These are phyloP conservation scores for Mortierella sp. DNA, from an alignment of 371 early-diverging fungal species.

Conservation along the genomic window DNA sequence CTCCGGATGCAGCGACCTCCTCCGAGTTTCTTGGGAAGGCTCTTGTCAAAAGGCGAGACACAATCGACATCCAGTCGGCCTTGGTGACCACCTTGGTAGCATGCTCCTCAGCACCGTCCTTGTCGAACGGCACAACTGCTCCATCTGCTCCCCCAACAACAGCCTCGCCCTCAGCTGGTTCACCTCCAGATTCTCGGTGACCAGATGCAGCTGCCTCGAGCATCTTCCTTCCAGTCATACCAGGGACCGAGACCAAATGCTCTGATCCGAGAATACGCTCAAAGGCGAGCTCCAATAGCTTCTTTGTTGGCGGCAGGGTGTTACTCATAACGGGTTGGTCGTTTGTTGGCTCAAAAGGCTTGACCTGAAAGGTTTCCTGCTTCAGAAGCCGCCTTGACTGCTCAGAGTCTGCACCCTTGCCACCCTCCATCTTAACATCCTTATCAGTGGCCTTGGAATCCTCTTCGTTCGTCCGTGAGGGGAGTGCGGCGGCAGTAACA, in stretches of 20 bases:
- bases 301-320: conserved; percentile 3
- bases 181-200: conserved; percentile 7
- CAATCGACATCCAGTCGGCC: conserved; percentile 56
- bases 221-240: conserved; percentile 44
- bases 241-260: conserved; percentile 44
- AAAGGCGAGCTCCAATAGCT: conserved; percentile 44
- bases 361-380: conserved; percentile 49
- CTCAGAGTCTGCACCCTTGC: conserved; percentile 24
- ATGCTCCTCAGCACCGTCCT: neutral
- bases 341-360: conserved; percentile 38
- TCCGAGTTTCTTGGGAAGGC: conserved; percentile 38
- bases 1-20: neutral
- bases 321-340: conserved; percentile 18
- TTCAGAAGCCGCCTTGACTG: conserved; percentile 39
- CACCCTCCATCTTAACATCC: conserved; percentile 31
- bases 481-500: conserved; percentile 16
- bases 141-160: neutral
- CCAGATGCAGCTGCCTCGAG: conserved; percentile 43
- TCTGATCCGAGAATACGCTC: conserved; percentile 50
- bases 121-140: conserved; percentile 24
- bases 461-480: conserved; percentile 18
- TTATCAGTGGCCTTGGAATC: conserved; percentile 9
- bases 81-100: conserved; percentile 51
- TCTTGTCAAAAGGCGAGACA: conserved; percentile 38
- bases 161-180: neutral